Conservation (phyloP, 2,329 filamentous ascomycete genomes). For the Dichotomopilus funicola region DNA sequence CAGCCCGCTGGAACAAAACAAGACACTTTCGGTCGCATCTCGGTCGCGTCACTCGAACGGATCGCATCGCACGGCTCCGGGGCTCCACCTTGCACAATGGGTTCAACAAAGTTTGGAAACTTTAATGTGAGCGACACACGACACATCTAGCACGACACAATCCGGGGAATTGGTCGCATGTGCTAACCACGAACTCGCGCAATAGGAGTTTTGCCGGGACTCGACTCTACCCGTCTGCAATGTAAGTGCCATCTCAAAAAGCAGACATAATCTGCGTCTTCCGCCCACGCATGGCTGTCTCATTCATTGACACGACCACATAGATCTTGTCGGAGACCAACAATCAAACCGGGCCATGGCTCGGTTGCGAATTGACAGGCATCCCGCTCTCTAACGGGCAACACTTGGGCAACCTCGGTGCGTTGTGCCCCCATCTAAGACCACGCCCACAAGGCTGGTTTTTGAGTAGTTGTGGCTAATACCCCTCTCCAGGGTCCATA, state of each 20-base stretch:
- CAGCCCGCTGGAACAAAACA: not conserved
- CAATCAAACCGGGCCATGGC: conserved; percentile 54
- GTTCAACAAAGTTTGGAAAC: conserved; percentile 55
- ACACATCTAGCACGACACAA: not conserved
- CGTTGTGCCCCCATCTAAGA: conserved; percentile 26
- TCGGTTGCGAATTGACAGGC: conserved; percentile 68
- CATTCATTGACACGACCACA: conserved; percentile 15
- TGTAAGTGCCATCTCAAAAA: conserved; percentile 47
- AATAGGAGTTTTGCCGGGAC: conserved; percentile 73
- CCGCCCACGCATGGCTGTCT: not conserved
- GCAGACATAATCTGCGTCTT: not conserved
- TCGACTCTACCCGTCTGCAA: conserved; percentile 80
- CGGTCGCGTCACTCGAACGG: conserved; percentile 11
- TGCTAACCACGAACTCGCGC: not conserved
- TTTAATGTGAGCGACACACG: conserved; percentile 43
- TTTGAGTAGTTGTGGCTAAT: conserved; percentile 17
- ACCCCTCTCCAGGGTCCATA: conserved; percentile 63
- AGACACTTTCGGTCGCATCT: conserved; percentile 7
- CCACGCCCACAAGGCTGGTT: too few species aligned
- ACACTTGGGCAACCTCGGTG: conserved; percentile 77
- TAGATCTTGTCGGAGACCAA: conserved; percentile 58
- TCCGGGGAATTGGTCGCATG: not conserved
- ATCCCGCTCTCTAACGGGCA: conserved; percentile 61
- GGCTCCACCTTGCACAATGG: conserved; percentile 38
- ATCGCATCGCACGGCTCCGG: conserved; percentile 5